phyloP scores from a whole-genome alignment of 2,329 filamentous ascomycete genomes.

The Exophiala oligosperma region DNA sequence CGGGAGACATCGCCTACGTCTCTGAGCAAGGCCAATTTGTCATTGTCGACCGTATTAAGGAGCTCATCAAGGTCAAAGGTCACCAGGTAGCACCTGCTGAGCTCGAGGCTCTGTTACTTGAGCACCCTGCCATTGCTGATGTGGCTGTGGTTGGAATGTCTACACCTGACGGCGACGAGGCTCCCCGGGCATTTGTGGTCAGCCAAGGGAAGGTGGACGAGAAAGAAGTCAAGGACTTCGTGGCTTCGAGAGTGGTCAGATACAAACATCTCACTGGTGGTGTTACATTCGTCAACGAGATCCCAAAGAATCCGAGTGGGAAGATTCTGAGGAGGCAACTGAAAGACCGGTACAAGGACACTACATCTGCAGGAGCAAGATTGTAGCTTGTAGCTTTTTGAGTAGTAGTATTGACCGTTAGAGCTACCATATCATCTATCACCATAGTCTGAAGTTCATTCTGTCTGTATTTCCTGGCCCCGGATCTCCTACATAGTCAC shows the following conservation, averaged over 20 bases:
- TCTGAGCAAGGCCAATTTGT: slow-evolving; percentile 24
- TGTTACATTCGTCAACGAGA: slow-evolving; percentile 49
- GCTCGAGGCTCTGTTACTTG: slow-evolving; percentile 46
- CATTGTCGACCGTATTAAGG: slow-evolving; percentile 75
- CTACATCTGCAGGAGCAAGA: too few relatives aligned
- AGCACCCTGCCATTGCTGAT: slow-evolving; percentile 46
- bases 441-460: too few relatives aligned
- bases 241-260: slow-evolving; percentile 39
- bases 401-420: too few relatives aligned
- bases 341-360: slow-evolving; percentile 10
- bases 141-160: slow-evolving; percentile 50
- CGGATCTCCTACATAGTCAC: too few relatives aligned
- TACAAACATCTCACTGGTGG: slow-evolving; percentile 52
- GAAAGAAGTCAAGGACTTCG: slow-evolving; percentile 37
- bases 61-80: slow-evolving; percentile 56
- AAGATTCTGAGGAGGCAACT: slow-evolving; percentile 44
- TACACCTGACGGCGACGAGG: slow-evolving; percentile 37
- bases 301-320: slow-evolving; percentile 52
- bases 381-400: too few relatives aligned
- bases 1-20: slow-evolving; percentile 59
- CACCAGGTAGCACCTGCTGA: slow-evolving; percentile 52
- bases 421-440: too few relatives aligned
- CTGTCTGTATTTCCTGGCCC: too few relatives aligned
- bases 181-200: slow-evolving; percentile 46
- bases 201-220: slow-evolving; percentile 33